These are phyloP conservation scores for Podaxis carcinomalis DNA, from an alignment of 768 basidiomycete species.

Conservation along the genomic window DNA sequence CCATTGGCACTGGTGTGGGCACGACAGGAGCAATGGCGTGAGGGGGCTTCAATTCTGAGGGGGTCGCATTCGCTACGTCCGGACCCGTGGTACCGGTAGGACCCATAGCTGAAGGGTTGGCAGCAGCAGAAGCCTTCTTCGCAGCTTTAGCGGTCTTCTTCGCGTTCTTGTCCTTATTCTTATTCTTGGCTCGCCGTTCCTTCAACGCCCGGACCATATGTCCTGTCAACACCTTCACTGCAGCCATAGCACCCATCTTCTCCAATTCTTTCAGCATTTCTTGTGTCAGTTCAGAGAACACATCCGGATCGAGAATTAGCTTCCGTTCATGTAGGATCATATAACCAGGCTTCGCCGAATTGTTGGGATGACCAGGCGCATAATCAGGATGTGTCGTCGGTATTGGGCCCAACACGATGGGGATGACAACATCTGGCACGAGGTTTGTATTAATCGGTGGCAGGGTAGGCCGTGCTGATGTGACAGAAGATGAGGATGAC, in stretches of 20 bases:
- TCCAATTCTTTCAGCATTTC: slow-evolving; percentile 75
- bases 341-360: slow-evolving; percentile 48
- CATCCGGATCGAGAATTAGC: slow-evolving; percentile 78
- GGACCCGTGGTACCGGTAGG: neutral
- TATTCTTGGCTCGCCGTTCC: slow-evolving; percentile 52
- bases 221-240: slow-evolving; percentile 74
- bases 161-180: slow-evolving; percentile 35
- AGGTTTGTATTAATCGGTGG: slow-evolving; percentile 10
- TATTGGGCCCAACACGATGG: slow-evolving; percentile 73
- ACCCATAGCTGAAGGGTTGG: neutral
- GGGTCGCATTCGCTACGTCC: slow-evolving; percentile 5
- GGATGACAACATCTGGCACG: slow-evolving; percentile 60
- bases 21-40: slow-evolving; percentile 12
- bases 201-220: slow-evolving; percentile 86
- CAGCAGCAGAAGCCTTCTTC: slow-evolving; percentile 21
- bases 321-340: slow-evolving; percentile 85
- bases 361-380: slow-evolving; percentile 41
- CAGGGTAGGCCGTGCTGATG: slow-evolving; percentile 12
- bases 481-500: slow-evolving; percentile 1
- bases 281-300: slow-evolving; percentile 74
- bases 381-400: slow-evolving; percentile 58
- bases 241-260: slow-evolving; percentile 76
- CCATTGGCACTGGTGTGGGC: slow-evolving; percentile 26
- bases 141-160: slow-evolving; percentile 22
- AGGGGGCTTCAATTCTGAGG: slow-evolving; percentile 5